These are phyloP conservation scores for Sordariomycetes sp. DNA, from an alignment of 2,329 filamentous ascomycete genomes.

Conservation along the genomic window DNA sequence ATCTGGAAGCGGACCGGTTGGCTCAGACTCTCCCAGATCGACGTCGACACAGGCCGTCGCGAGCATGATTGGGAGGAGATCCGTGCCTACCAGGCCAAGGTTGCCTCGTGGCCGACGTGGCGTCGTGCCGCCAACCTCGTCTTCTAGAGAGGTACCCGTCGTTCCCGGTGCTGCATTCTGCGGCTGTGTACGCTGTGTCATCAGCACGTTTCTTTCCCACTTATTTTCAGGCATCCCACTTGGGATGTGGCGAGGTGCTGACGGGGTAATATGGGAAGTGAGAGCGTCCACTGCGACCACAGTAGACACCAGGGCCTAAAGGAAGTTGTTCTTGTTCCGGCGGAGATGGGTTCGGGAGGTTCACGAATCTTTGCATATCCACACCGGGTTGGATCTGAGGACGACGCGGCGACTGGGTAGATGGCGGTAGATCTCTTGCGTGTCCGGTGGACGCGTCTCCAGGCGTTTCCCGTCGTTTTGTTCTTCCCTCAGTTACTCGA, in stretches of 20 bases:
- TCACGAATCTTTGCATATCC: not conserved
- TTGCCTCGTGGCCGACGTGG: slow-evolving; percentile 43
- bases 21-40: slow-evolving; percentile 48
- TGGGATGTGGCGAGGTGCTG: not conserved
- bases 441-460: not conserved
- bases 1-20: slow-evolving; percentile 55
- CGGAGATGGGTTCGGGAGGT: not conserved
- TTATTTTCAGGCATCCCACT: not conserved
- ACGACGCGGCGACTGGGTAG: not conserved
- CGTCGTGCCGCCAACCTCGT: slow-evolving; percentile 24
- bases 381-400: not conserved
- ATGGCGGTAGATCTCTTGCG: not conserved
- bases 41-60: slow-evolving; percentile 55
- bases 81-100: slow-evolving; percentile 38
- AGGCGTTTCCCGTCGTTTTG: not conserved
- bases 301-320: not conserved
- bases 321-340: not conserved
- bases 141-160: slow-evolving; percentile 17
- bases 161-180: not conserved
- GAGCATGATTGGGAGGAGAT: slow-evolving; percentile 56
- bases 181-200: not conserved
- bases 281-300: not conserved
- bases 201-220: not conserved
- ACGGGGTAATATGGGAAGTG: not conserved
- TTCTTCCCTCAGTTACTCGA: not conserved